Base-by-base conservation (phyloP, 768 basidiomycete genomes). In the Naganishia friedmannii region DNA sequence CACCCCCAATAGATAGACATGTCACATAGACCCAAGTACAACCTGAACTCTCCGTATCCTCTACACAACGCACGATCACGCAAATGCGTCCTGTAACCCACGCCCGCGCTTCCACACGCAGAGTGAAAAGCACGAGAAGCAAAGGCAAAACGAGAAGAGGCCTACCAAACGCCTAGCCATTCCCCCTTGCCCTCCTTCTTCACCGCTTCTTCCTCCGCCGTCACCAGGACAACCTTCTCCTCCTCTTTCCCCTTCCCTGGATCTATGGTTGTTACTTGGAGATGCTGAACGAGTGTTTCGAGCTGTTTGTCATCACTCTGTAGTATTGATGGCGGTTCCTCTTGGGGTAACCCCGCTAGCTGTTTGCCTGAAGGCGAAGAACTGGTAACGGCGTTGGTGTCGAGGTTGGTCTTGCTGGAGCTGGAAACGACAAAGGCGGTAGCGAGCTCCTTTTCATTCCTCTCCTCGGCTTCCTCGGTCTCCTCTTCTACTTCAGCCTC, bases 401-500 rank as follows among this genome's bases (percentile, higher is more conserved):
- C 17, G 55, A 29, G 1, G 9, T 32, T 7, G 29, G 29, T 13
- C 3, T 32, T 7, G 55, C 29, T 32, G 55, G 5, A 2, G 55
- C 12, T 32, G 53, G 53, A 53, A 7, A 19, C 10, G 6, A 32
- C 26, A 7, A 29, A 29, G 31, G 31, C 31, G 9, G 55, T 29
- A 19, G 12, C 29, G 3, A 32, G 6, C 12, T 19, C 55, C 1
- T 29, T 29, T 26, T 15, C 13, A 3, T 19, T 28, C 8, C 2
- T 3, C 55, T 32, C 31, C 28, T 67, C 19, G n/a, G 32, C 26
- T 31, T 53, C 0, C 77, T 90, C 17, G 82, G 91, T 58, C 84
- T 93, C 65, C 77, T 93, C 5, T 87, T 89, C 10, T 82, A 86
- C 0, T 91, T 93, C 82, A 77, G 90, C 46, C 89, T 89, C 0